Conservation (phyloP, 305 asterid genomes). For the Stenogyne calaminthoides region DNA sequence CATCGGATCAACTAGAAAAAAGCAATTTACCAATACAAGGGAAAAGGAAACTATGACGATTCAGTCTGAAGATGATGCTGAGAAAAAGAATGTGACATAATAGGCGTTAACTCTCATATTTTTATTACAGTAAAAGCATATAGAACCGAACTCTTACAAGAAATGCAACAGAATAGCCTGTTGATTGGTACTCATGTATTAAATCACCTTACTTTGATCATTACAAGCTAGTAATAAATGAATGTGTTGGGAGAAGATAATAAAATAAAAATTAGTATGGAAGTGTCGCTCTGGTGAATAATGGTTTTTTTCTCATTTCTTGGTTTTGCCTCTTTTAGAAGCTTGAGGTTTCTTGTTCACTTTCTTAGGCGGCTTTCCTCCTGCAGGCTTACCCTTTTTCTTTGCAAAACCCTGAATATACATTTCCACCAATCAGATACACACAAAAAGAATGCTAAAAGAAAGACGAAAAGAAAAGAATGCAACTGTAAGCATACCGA, state of each 20-base stretch:
- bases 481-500: slow-evolving; percentile 43
- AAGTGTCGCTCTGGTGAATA: neutral
- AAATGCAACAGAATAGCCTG: slow-evolving; percentile 26
- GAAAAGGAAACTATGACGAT: neutral
- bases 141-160: slow-evolving; percentile 16
- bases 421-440: slow-evolving; percentile 28
- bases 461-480: neutral
- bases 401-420: slow-evolving; percentile 52
- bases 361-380: slow-evolving; percentile 66
- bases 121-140: slow-evolving; percentile 12
- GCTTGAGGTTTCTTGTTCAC: slow-evolving; percentile 76
- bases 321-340: slow-evolving; percentile 64
- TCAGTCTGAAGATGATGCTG: slow-evolving; percentile 6
- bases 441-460: slow-evolving; percentile 15
- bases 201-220: slow-evolving; percentile 20
- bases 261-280: slow-evolving; percentile 15
- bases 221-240: slow-evolving; percentile 11
- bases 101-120: neutral
- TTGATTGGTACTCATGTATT: slow-evolving; percentile 20
- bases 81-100: neutral
- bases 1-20: slow-evolving; percentile 4
- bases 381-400: slow-evolving; percentile 66
- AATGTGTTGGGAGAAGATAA: neutral
- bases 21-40: slow-evolving; percentile 7
- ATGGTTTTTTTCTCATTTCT: slow-evolving; percentile 48